A percentile compares a stretch with the other conserved stretches of the same genome.
Evolutionary conservation across 208 protist species (phyloP).

Genomic region (Trichomonas tenax): DNA sequence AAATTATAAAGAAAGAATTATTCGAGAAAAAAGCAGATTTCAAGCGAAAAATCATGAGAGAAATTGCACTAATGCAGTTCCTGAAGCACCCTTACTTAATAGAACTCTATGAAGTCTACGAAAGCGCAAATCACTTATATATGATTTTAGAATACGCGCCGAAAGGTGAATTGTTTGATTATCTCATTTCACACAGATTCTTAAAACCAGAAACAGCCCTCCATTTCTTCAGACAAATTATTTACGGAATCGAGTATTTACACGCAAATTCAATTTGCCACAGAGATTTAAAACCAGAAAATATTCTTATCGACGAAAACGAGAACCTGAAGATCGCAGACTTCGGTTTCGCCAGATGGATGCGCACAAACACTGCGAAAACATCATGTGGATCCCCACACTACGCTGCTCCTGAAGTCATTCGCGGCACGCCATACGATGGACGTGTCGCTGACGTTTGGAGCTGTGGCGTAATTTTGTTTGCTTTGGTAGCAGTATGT

Average conservation of each 20-base stretch:
- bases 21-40: background rate
- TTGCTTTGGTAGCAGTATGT: conserved; percentile 58
- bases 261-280: conserved; percentile 88
- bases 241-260: conserved; percentile 78
- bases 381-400: conserved; percentile 66
- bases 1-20: background rate
- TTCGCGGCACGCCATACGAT: conserved; percentile 48
- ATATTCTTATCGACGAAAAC: conserved; percentile 71
- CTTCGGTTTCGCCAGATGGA: conserved; percentile 83
- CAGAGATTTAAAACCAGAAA: conserved; percentile 64
- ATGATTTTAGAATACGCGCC: conserved; percentile 1
- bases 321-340: conserved; percentile 73
- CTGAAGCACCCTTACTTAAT: background rate
- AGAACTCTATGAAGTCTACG: background rate
- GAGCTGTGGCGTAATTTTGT: conserved; percentile 89
- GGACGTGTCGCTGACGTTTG: conserved; percentile 65
- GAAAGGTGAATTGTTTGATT: background rate
- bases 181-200: background rate
- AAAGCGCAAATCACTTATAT: background rate
- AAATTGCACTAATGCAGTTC: background rate
- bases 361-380: conserved; percentile 66
- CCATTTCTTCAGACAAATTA: conserved; percentile 53
- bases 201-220: background rate
- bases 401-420: conserved; percentile 83
- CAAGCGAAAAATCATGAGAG: background rate